phyloP scores from a whole-genome alignment of 306 rosid species.

The Cicer bijugum region DNA sequence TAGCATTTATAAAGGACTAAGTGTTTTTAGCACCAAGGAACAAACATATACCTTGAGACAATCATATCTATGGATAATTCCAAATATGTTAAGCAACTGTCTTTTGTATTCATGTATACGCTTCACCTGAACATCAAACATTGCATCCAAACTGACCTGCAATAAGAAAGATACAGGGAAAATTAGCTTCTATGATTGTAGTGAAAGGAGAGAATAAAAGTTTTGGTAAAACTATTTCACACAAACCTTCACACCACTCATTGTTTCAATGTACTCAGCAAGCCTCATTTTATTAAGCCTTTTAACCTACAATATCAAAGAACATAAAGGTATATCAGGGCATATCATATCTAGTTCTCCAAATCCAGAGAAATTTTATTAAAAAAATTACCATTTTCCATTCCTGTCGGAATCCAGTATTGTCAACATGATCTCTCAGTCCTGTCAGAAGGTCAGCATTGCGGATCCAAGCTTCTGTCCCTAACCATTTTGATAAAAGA shows the following conservation, averaged over 20 bases:
- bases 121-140: conserved; percentile 86
- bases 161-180: conserved; percentile 36
- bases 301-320: conserved; percentile 59
- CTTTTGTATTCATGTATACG: conserved; percentile 82
- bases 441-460: conserved; percentile 67
- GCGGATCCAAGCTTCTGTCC: conserved; percentile 79
- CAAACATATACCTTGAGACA: conserved; percentile 66
- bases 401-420: conserved; percentile 61
- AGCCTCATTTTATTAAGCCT: conserved; percentile 75
- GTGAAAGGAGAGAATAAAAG: conserved; percentile 22
- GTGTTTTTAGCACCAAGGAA: conserved; percentile 28
- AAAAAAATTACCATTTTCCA: conserved; percentile 65
- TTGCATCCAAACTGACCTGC: conserved; percentile 82
- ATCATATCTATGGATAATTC: conserved; percentile 76
- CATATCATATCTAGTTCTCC: conserved; percentile 36
- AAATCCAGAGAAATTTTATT: conserved; percentile 24
- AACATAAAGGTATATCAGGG: conserved; percentile 27
- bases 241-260: conserved; percentile 73
- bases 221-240: conserved; percentile 26
- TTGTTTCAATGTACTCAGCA: conserved; percentile 74
- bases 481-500: conserved; percentile 77
- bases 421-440: conserved; percentile 60
- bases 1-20: conserved; percentile 28
- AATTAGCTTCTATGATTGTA: conserved; percentile 41
- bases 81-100: conserved; percentile 74